phyloP scores from a whole-genome alignment of 345 rosid species.

The Isatis tinctoria region DNA sequence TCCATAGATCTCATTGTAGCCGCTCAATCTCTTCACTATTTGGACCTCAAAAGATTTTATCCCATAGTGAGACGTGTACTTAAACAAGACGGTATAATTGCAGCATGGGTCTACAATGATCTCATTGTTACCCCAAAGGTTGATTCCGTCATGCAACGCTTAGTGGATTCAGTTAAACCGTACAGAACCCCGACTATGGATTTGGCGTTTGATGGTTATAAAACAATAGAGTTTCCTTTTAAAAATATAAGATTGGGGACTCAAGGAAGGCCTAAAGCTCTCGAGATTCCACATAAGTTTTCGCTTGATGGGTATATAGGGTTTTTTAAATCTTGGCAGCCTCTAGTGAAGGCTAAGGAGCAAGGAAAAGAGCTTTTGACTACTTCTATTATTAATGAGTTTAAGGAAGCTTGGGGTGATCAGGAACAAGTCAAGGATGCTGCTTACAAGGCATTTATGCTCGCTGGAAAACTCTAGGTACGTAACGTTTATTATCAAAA shows the following conservation, averaged over 20 bases:
- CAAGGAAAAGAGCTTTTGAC: conserved; percentile 53
- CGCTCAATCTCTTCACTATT: conserved; percentile 55
- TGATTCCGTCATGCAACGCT: conserved; percentile 20
- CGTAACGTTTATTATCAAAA: not conserved
- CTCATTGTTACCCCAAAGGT: conserved; percentile 39
- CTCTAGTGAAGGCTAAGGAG: not conserved
- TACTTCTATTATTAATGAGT: conserved; percentile 29
- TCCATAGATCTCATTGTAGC: conserved; percentile 40
- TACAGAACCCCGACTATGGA: conserved; percentile 33
- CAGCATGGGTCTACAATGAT: conserved; percentile 47
- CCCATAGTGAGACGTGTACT: conserved; percentile 40
- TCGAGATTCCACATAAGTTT: not conserved
- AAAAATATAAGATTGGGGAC: conserved; percentile 45
- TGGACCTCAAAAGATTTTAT: conserved; percentile 54
- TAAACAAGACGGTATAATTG: conserved; percentile 52
- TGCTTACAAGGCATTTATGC: conserved; percentile 46
- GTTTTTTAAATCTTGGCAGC: conserved; percentile 47
- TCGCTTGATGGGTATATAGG: conserved; percentile 36
- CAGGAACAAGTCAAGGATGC: conserved; percentile 34
- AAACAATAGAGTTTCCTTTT: conserved; percentile 55
- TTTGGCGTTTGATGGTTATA: conserved; percentile 38
- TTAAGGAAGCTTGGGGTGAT: conserved; percentile 58
- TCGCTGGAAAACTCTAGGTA: conserved; percentile 38
- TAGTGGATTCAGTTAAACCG: conserved; percentile 43
- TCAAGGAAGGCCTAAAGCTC: conserved; percentile 8